phyloP scores from a whole-genome alignment of 345 rosid genomes.

The Salix dunnii region DNA sequence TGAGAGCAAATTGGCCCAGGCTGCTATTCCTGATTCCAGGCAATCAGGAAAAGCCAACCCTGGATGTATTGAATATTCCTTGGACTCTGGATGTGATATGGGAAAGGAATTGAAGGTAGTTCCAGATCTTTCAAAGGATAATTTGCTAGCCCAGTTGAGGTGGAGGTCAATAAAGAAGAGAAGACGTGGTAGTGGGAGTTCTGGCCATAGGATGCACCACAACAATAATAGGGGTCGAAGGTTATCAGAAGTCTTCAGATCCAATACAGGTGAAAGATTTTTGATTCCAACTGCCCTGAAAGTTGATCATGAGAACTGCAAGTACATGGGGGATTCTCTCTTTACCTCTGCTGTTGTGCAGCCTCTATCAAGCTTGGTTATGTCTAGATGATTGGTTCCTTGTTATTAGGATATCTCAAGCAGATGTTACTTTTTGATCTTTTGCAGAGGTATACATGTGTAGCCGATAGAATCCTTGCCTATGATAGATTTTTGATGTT shows the following conservation, averaged over 20 bases:
- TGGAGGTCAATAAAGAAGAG: slow-evolving; percentile 68
- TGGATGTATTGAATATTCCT: slow-evolving; percentile 15
- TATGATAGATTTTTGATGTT: background rate
- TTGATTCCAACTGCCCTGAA: slow-evolving; percentile 30
- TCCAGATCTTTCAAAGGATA: slow-evolving; percentile 57
- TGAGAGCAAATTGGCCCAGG: slow-evolving; percentile 26
- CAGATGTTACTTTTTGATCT: background rate
- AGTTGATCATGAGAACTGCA: slow-evolving; percentile 66
- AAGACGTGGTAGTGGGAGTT: slow-evolving; percentile 33
- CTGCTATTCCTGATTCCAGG: slow-evolving; percentile 8
- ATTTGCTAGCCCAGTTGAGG: slow-evolving; percentile 46
- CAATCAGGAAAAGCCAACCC: slow-evolving; percentile 20
- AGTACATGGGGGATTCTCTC: slow-evolving; percentile 43
- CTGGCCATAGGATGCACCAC: slow-evolving; percentile 25
- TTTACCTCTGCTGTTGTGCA: slow-evolving; percentile 50
- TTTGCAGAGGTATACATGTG: slow-evolving; percentile 4
- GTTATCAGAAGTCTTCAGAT: slow-evolving; percentile 4
- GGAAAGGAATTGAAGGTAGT: slow-evolving; percentile 19
- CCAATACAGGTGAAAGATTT: slow-evolving; percentile 21
- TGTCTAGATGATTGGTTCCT: slow-evolving; percentile 53
- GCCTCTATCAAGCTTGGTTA: slow-evolving; percentile 52
- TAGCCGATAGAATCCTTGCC: background rate
- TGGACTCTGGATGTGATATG: slow-evolving; percentile 18
- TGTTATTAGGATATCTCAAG: background rate
- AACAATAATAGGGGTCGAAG: slow-evolving; percentile 2